phyloP scores from a whole-genome alignment of 2,329 filamentous ascomycete species.

The Ceratocystis harringtonii region DNA sequence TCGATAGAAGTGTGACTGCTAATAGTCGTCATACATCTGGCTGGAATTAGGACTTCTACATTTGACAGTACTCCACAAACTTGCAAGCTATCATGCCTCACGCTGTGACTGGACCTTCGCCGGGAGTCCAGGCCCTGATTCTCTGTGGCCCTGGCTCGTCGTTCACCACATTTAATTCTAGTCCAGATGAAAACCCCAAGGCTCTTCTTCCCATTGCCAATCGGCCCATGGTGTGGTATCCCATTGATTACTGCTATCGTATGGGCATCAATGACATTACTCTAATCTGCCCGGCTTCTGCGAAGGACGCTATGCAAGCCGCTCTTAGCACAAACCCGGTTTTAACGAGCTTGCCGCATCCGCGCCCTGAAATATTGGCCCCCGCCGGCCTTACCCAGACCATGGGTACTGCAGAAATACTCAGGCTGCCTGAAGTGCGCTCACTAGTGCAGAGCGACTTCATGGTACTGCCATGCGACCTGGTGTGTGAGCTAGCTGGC shows the following conservation, averaged over 20 bases:
- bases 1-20: not conserved
- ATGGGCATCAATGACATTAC: conserved; percentile 60
- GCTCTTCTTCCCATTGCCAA: conserved; percentile 72
- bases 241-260: conserved; percentile 70
- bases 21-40: not conserved
- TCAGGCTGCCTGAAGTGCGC: conserved; percentile 70
- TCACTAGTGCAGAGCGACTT: conserved; percentile 72
- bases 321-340: conserved; percentile 66
- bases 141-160: conserved; percentile 71
- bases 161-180: conserved; percentile 68
- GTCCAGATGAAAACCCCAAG: conserved; percentile 66
- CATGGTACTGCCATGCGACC: conserved; percentile 77
- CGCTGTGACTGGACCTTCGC: conserved; percentile 54
- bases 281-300: conserved; percentile 48
- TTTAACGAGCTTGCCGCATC: conserved; percentile 56
- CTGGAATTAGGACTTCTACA: not conserved
- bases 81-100: conserved; percentile 47
- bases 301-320: conserved; percentile 49
- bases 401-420: conserved; percentile 76
- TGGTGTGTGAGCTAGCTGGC: conserved; percentile 79
- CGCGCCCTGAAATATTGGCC: conserved; percentile 60
- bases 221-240: conserved; percentile 80
- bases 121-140: conserved; percentile 69
- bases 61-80: not conserved
- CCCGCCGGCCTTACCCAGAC: conserved; percentile 64